Evolutionary conservation across 306 rosid species (phyloP).

Genomic region (Psophocarpus tetragonolobus): DNA sequence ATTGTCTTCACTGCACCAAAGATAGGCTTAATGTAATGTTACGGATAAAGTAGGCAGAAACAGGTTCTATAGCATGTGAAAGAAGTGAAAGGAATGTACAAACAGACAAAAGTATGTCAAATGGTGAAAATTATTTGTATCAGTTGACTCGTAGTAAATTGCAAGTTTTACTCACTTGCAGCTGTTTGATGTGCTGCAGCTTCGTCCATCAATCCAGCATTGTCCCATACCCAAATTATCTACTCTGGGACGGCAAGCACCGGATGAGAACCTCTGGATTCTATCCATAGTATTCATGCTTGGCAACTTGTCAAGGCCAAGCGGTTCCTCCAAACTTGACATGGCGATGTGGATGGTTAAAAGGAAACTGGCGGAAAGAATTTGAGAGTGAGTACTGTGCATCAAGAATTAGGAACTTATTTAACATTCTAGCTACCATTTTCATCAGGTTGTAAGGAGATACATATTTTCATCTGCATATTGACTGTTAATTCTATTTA

Average conservation of each 20-base stretch:
- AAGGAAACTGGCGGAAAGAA: conserved; percentile 35
- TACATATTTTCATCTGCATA: neutral
- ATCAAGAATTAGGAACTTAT: too few species aligned
- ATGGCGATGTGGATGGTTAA: conserved; percentile 47
- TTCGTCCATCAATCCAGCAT: conserved; percentile 74
- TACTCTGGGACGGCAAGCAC: conserved; percentile 75
- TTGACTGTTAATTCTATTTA: neutral
- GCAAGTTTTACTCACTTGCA: conserved; percentile 52
- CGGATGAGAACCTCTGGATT: conserved; percentile 76
- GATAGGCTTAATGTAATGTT: conserved; percentile 1
- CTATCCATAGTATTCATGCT: conserved; percentile 79
- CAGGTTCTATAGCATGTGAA: neutral
- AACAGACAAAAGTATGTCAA: neutral
- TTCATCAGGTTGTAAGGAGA: neutral
- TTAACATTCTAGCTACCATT: neutral
- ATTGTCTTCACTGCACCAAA: conserved; percentile 59
- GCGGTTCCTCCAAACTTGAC: conserved; percentile 96
- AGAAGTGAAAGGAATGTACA: neutral
- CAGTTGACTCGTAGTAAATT: neutral
- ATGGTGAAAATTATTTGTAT: neutral
- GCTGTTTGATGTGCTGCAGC: conserved; percentile 80
- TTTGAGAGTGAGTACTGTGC: conserved; percentile 24
- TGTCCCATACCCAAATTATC: conserved; percentile 71
- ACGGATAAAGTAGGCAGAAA: neutral
- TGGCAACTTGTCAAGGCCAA: conserved; percentile 87